phyloP scores from a whole-genome alignment of 495 filamentous ascomycete genomes.

The Amphirosellinia nigrospora region DNA sequence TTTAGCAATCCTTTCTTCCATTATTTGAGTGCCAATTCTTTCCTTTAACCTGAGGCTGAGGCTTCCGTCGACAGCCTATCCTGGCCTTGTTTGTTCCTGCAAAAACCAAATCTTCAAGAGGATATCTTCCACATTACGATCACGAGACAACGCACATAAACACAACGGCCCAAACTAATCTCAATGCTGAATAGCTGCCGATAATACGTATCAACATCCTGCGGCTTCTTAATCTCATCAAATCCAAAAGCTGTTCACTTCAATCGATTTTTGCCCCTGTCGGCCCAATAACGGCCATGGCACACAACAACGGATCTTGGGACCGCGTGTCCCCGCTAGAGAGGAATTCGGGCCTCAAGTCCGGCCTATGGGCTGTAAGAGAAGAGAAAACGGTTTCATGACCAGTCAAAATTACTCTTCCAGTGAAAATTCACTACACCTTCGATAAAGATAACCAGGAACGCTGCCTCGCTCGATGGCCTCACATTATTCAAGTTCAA shows the following conservation, averaged over 20 bases:
- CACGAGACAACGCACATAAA: neutral
- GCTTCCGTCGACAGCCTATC: neutral
- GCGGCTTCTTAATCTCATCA: neutral
- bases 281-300: constrained; percentile 25
- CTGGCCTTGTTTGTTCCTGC: neutral
- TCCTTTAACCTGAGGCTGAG: neutral
- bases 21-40: neutral
- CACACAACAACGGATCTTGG: constrained; percentile 30
- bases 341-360: constrained; percentile 53
- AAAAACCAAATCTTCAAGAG: neutral
- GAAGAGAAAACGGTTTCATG: constrained; percentile 3
- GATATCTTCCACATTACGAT: neutral
- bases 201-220: neutral
- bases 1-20: neutral
- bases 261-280: neutral
- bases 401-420: constrained; percentile 26
- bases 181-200: constrained; percentile 2
- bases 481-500: constrained; percentile 78
- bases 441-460: constrained; percentile 91
- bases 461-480: constrained; percentile 90
- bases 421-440: constrained; percentile 96
- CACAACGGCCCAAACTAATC: too few relatives aligned
- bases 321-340: constrained; percentile 60
- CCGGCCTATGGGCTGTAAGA: constrained; percentile 60
- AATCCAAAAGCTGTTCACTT: neutral